phyloP scores from a whole-genome alignment of 805 yeast genomes.

The Candida incommunis region DNA sequence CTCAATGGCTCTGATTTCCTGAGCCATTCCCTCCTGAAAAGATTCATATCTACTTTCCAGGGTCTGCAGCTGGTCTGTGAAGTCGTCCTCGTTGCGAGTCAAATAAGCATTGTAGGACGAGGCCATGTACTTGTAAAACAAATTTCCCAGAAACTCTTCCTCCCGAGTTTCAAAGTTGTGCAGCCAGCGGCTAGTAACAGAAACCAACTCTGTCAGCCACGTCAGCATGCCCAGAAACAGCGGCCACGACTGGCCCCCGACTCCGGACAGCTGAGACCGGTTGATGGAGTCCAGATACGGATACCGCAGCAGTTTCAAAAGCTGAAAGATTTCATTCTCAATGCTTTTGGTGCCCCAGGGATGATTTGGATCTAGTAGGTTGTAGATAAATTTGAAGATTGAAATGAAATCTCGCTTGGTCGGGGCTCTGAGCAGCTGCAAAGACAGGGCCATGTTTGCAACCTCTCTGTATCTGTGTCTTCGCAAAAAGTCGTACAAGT shows the following conservation, averaged over 20 bases:
- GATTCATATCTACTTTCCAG: constrained; percentile 40
- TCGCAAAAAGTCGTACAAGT: constrained; percentile 49
- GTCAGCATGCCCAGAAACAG: constrained; percentile 66
- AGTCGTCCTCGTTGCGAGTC: constrained; percentile 43
- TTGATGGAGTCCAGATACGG: constrained; percentile 73
- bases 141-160: constrained; percentile 4
- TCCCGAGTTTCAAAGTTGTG: constrained; percentile 19
- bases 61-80: constrained; percentile 36
- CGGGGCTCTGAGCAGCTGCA: constrained; percentile 54
- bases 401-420: constrained; percentile 75
- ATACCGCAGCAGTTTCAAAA: constrained; percentile 52
- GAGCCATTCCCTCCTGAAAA: background rate
- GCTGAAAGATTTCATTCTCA: constrained; percentile 60
- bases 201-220: constrained; percentile 58
- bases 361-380: constrained; percentile 66
- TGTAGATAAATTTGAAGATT: constrained; percentile 70
- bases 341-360: constrained; percentile 45
- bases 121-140: constrained; percentile 13
- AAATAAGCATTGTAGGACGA: constrained; percentile 4
- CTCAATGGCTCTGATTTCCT: background rate
- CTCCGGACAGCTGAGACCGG: constrained; percentile 78
- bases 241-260: constrained; percentile 85
- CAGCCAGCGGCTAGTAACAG: constrained; percentile 28
- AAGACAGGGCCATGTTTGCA: constrained; percentile 53
- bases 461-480: constrained; percentile 59